Percentiles rank a stretch among this genome's conserved stretches.
phyloP scores from a whole-genome alignment of 2,329 filamentous ascomycete species.

The Neonectria ditissima region DNA sequence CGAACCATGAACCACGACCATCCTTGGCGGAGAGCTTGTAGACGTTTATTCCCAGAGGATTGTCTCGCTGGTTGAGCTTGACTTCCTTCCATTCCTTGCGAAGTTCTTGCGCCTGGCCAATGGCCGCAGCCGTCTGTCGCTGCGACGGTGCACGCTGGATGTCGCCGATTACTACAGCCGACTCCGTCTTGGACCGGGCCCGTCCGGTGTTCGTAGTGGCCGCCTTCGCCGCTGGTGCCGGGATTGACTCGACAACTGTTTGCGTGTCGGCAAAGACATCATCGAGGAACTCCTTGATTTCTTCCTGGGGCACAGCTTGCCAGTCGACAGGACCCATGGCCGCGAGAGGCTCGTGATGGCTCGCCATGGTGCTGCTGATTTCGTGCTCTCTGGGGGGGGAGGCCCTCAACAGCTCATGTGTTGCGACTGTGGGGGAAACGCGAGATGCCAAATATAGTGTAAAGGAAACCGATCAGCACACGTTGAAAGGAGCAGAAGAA shows the following conservation, averaged over 20 bases:
- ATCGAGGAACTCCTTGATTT: slow-evolving; percentile 65
- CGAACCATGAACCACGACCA: slow-evolving; percentile 90
- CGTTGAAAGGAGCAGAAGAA: neutral
- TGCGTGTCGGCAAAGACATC: slow-evolving; percentile 75
- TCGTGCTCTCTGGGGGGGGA: neutral
- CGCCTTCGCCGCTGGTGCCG: slow-evolving; percentile 52
- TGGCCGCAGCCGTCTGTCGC: slow-evolving; percentile 58
- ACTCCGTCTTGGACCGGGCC: slow-evolving; percentile 67
- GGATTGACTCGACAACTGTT: slow-evolving; percentile 81
- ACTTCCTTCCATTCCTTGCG: slow-evolving; percentile 89
- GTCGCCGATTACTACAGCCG: slow-evolving; percentile 63
- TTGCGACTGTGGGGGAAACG: neutral
- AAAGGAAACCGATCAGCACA: neutral
- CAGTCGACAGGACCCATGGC: slow-evolving; percentile 68
- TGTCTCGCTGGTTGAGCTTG: slow-evolving; percentile 77
- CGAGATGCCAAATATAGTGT: neutral
- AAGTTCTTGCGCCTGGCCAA: slow-evolving; percentile 66
- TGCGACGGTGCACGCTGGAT: slow-evolving; percentile 60
- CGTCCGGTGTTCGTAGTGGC: slow-evolving; percentile 59
- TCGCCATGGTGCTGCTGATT: slow-evolving; percentile 58
- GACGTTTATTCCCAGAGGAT: slow-evolving; percentile 80
- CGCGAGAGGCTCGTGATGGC: slow-evolving; percentile 69
- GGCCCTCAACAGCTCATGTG: slow-evolving; percentile 14
- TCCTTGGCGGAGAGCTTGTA: slow-evolving; percentile 86
- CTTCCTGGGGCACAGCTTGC: slow-evolving; percentile 58